phyloP scores from a whole-genome alignment of 768 basidiomycete genomes.

The Filobasidium floriforme region DNA sequence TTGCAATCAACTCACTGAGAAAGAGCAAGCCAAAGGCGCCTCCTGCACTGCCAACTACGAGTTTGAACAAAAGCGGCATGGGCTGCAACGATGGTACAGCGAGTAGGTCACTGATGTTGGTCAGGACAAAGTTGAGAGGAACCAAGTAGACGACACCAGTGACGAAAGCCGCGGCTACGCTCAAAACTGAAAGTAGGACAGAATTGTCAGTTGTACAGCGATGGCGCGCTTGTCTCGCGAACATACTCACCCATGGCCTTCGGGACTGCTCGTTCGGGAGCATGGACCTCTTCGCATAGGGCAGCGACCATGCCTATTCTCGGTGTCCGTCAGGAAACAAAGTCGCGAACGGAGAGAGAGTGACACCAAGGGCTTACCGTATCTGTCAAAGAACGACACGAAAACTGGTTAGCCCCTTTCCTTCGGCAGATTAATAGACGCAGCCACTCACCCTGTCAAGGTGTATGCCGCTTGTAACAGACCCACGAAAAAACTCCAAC shows the following conservation, averaged over 20 bases:
- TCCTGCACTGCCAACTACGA: conserved; percentile 56
- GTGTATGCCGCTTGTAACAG: conserved; percentile 52
- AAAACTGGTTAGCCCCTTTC: not conserved
- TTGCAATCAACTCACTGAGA: conserved; percentile 42
- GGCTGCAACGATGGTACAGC: conserved; percentile 60
- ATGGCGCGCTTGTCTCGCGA: too few relatives aligned
- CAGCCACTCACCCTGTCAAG: conserved; percentile 50
- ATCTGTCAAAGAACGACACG: conserved; percentile 18
- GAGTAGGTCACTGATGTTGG: conserved; percentile 54
- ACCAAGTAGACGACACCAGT: conserved; percentile 37
- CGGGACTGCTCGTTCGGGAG: conserved; percentile 55
- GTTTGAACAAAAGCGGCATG: conserved; percentile 57
- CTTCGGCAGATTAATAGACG: not conserved
- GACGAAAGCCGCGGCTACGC: conserved; percentile 34
- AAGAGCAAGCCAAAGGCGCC: conserved; percentile 58
- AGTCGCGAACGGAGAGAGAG: not conserved
- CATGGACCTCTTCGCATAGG: conserved; percentile 62
- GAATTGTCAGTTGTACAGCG: not conserved
- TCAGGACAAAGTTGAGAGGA: conserved; percentile 60
- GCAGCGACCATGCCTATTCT: conserved; percentile 55
- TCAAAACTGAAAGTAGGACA: too few relatives aligned
- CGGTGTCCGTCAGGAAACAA: too few relatives aligned
- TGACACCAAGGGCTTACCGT: conserved; percentile 29
- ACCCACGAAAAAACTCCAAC: conserved; percentile 65
- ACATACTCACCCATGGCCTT: conserved; percentile 51